A percentile compares a stretch with the other conserved stretches of the same genome.
phyloP scores from a whole-genome alignment of 2,329 filamentous ascomycete genomes.

The Diaporthe caulivora region DNA sequence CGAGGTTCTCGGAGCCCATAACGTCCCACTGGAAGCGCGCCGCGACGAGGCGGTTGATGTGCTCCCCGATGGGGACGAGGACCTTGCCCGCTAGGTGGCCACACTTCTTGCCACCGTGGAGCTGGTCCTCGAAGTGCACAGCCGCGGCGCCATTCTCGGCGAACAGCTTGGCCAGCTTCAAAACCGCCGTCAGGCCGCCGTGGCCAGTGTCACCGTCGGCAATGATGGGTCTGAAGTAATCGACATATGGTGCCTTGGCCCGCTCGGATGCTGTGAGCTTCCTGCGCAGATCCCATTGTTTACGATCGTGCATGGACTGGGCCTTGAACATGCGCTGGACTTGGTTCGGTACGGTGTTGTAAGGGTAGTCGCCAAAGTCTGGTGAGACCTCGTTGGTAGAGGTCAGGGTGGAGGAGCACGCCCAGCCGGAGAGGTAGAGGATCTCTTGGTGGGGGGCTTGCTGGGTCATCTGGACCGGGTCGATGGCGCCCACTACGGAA shows the following conservation, averaged over 20 bases:
- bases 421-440: slow-evolving; percentile 97
- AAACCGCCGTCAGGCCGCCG: slow-evolving; percentile 89
- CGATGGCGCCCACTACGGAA: slow-evolving; percentile 88
- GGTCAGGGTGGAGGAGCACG: slow-evolving; percentile 92
- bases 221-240: slow-evolving; percentile 94
- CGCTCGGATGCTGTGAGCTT: slow-evolving; percentile 82
- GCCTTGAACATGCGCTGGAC: slow-evolving; percentile 97
- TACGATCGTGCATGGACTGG: slow-evolving; percentile 95
- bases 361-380: slow-evolving; percentile 98
- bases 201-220: slow-evolving; percentile 98
- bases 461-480: slow-evolving; percentile 99
- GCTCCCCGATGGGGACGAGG: slow-evolving; percentile 90
- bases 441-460: slow-evolving; percentile 97
- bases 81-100: slow-evolving; percentile 97
- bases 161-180: slow-evolving; percentile 97
- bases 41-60: slow-evolving; percentile 94
- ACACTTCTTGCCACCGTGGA: slow-evolving; percentile 98
- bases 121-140: slow-evolving; percentile 97
- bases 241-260: slow-evolving; percentile 82
- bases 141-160: slow-evolving; percentile 96
- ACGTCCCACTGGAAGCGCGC: slow-evolving; percentile 98
- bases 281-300: slow-evolving; percentile 88
- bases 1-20: slow-evolving; percentile 95
- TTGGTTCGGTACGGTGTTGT: slow-evolving; percentile 98
- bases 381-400: slow-evolving; percentile 97